These are phyloP conservation scores for Carex cristatella DNA, from an alignment of 176 grass and related monocot genomes.

Conservation along the genomic window DNA sequence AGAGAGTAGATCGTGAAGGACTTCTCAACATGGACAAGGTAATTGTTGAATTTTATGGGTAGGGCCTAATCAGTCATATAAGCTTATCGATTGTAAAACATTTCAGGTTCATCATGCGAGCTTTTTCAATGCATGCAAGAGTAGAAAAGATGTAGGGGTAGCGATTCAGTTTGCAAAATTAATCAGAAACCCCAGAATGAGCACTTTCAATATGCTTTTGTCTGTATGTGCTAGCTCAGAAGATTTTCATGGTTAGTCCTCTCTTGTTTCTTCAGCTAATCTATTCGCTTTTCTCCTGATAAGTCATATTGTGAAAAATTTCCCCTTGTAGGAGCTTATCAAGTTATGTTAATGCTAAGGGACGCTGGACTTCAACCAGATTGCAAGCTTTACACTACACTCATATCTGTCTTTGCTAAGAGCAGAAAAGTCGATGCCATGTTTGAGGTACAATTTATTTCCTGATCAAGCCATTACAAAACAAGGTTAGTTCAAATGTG, in stretches of 20 bases:
- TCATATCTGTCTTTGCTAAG: slow-evolving; percentile 93
- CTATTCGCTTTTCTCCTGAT: background rate
- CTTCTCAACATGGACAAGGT: slow-evolving; percentile 85
- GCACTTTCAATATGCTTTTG: slow-evolving; percentile 98
- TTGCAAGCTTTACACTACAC: slow-evolving; percentile 94
- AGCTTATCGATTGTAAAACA: slow-evolving; percentile 3
- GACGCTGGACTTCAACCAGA: slow-evolving; percentile 88
- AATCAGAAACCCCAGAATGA: slow-evolving; percentile 75
- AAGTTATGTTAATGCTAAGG: slow-evolving; percentile 89
- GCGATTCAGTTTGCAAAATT: slow-evolving; percentile 78
- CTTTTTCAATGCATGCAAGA: slow-evolving; percentile 90
- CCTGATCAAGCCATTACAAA: background rate
- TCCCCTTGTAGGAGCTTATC: slow-evolving; percentile 58
- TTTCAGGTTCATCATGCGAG: slow-evolving; percentile 86
- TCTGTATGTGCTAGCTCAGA: slow-evolving; percentile 90
- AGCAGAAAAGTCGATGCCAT: slow-evolving; percentile 99
- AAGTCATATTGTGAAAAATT: slow-evolving; percentile 21
- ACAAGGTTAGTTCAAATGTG: background rate
- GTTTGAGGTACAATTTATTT: slow-evolving; percentile 66
- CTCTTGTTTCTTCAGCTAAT: slow-evolving; percentile 1
- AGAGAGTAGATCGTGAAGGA: slow-evolving; percentile 54
- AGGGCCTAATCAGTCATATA: slow-evolving; percentile 9
- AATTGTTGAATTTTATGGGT: slow-evolving; percentile 15
- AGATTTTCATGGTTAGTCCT: slow-evolving; percentile 75
- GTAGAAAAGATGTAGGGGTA: slow-evolving; percentile 55